Evolutionary conservation across 2,329 filamentous ascomycete species (phyloP), one percentile per base, ranked within the genome.

Genomic region (Sporothrix schenckii): DNA sequence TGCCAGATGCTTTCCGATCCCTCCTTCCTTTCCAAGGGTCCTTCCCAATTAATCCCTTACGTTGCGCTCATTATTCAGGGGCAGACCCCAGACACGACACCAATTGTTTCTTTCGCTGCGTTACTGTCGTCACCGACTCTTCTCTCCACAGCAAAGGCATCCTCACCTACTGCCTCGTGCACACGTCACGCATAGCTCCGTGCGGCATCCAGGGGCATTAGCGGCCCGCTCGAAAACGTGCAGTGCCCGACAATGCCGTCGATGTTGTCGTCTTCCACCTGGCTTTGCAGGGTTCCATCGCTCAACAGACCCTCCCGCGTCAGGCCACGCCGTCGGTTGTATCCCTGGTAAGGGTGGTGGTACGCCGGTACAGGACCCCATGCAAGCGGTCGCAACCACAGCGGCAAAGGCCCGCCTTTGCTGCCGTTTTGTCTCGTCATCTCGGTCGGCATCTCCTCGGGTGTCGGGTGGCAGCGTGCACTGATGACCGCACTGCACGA

Each of bases 401-500:
- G 71, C 11, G 72, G 71, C 39, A 73, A 63, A 0, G 60, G 72
- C 13, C 61, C 66, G 7, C 68, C 39, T 10, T 24, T 65, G 61
- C 52, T 68, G 24, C 63, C 66, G 74, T 73, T 73, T 65, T 75
- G 76, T 52, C 72, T 60, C 19, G 39, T 66, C 41, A 30, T 30
- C 49, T 49, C 66, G 1, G 47, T 49, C 63, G 67, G 21, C 68
- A 60, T 60, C 52, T 76, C 76, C 41, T 76, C 77, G 10, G 74
- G 75, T 21, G 76, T 73, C 5, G 80, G 77, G 70, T 86, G 84
- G 76, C 84, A 86, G 66, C 81, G 77, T 30, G 84, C 80, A 75
- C 81, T 83, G 72, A 87, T 75, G n/a, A 85, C 84, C 10, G 84
- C 85, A 72, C 83, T 85, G 77, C 84, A 86, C 54, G 80, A 79